Evolutionary conservation across 148 eudicot genomes (phyloP), one percentile per base, ranked within the genome.

Genomic region (Vaccinium corymbosum): DNA sequence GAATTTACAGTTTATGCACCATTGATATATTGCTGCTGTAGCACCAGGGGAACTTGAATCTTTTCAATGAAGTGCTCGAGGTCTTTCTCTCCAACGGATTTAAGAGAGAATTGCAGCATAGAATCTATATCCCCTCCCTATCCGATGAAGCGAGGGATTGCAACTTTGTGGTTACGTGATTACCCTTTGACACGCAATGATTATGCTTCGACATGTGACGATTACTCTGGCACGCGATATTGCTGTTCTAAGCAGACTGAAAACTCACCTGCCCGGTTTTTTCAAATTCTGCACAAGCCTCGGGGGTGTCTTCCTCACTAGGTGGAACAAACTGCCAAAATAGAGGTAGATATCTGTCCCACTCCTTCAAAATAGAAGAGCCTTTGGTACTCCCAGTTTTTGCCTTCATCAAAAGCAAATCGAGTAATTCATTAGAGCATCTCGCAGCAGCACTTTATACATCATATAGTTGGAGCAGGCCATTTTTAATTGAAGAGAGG

Each of bases 251-350:
- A 85, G 84, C 97, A 75, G 98, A 93, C 86, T 90, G 95, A 80
- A 96, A 78, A 74, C 94, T 92, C 75, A 92, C 94, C 88, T 93
- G 90, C 51, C 81, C 94, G 2, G 93, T 81, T 86, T 90, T 89
- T 53, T 94, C 93, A 71, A 84, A 94, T 19, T 89, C 93, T 12
- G 95, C 96, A 86, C 94, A 92, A 59, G 99, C 99, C 91, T 97
- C 99, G 2, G 99, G 99, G 12, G 98, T 97, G 93, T 97, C 99
- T 94, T 97, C 99, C 86, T 97, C 98, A 85, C 99, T 97, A 16
- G 99, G 99, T 12, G 99, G 99, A 71, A 97, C 99, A 80, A 97
- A 89, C 84, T 97, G 99, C 99, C 99, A 97, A 82, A 97, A 97
- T 27, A 97, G 92, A 55, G 93, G 88, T 80, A 97, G 89, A 84